Evolutionary conservation across 2,329 filamentous ascomycete species (phyloP), one percentile per base, ranked within the genome.

Genomic region (Clarireedia hainanense): DNA sequence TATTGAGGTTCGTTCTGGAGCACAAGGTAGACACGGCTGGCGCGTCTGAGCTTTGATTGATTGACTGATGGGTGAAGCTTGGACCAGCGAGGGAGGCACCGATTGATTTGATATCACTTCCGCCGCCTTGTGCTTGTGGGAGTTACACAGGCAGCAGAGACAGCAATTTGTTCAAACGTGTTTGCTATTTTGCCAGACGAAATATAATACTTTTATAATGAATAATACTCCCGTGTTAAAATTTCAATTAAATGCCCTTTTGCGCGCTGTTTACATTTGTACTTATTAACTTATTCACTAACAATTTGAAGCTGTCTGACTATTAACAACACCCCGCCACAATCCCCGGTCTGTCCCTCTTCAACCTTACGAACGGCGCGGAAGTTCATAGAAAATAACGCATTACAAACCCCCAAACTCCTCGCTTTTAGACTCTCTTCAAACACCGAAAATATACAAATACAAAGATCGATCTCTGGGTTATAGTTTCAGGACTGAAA

Each of bases 11-110:
- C 56, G 52, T 47, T 39, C 30, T 49, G 47, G 27, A 56, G 49
- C 53, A 58, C 58, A 60, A 67, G 65, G 66, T 66, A 65, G 65
- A 67, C 62, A 67, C 63, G 65, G 63, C 65, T 64, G 62, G 58
- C 67, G 65, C 64, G 65, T 67, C 59, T 45, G 52, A 46, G 54
- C 47, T 40, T 12, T 34, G 30, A 12, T 34, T 34, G 30, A 34
- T 12, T 14, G 30, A 12, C 12, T 34, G 30, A 34, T 34, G 30
- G 30, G 9, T 34, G 60, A 64, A 69, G 67, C 68, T 69, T 62
- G 66, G 67, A 64, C 67, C 62, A 63, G 39, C 34, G 30, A 66
- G 65, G 64, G 30, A 66, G 65, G 64, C 64, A 65, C 62, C 56
- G 57, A 52, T 59, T 61, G 57, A 40, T 14, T n/a, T 27, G 15